phyloP scores from a whole-genome alignment of 2,329 filamentous ascomycete genomes.

The Phialophora chinensis region DNA sequence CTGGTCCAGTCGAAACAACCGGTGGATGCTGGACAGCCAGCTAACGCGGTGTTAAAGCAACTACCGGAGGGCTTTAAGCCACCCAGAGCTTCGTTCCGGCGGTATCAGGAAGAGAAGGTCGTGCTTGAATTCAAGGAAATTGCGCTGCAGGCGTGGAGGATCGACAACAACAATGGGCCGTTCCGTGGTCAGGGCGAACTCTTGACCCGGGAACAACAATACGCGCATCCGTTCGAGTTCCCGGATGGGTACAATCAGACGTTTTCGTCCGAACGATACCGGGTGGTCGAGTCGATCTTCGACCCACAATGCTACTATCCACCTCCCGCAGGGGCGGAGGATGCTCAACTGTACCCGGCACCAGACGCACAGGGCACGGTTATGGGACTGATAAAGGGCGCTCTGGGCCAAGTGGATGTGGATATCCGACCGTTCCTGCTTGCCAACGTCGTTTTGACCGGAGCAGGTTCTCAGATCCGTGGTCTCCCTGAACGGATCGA shows the following conservation, averaged over 20 bases:
- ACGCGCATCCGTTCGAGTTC: constrained; percentile 85
- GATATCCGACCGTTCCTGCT: constrained; percentile 84
- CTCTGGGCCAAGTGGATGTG: constrained; percentile 81
- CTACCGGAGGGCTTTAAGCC: constrained; percentile 66
- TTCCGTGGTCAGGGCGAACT: constrained; percentile 39
- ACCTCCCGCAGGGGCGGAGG: constrained; percentile 48
- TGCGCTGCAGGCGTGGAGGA: constrained; percentile 84
- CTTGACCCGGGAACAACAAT: constrained; percentile 77
- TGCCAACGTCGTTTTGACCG: constrained; percentile 89
- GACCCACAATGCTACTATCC: constrained; percentile 77
- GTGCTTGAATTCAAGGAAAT: constrained; percentile 97
- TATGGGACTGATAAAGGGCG: constrained; percentile 77
- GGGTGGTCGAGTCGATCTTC: constrained; percentile 86
- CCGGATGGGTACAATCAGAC: constrained; percentile 96
- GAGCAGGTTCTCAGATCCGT: constrained; percentile 83
- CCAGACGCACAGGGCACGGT: constrained; percentile 79
- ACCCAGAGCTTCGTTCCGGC: constrained; percentile 73
- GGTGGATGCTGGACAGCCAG: constrained; percentile 82
- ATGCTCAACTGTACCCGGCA: constrained; percentile 48
- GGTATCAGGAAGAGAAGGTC: constrained; percentile 88
- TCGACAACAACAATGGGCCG: constrained; percentile 49
- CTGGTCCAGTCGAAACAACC: constrained; percentile 84
- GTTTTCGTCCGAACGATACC: constrained; percentile 87
- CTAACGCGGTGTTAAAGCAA: constrained; percentile 75
- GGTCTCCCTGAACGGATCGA: constrained; percentile 92